These are phyloP conservation scores for Metschnikowia sp. DNA, from an alignment of 805 yeast species.

Conservation along the genomic window DNA sequence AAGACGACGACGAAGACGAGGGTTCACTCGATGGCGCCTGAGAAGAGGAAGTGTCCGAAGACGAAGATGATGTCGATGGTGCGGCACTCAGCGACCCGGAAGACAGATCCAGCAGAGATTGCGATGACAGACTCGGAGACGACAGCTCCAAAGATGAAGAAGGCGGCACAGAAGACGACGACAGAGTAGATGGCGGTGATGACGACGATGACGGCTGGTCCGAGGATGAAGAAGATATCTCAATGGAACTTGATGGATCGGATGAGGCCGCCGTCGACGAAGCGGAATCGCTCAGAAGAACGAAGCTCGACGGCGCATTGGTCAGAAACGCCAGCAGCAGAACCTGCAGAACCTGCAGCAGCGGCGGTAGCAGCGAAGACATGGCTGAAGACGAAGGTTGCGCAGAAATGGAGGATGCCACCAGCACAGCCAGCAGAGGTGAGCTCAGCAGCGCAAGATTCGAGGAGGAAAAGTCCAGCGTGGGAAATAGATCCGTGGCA, in stretches of 20 bases:
- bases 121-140: neutral
- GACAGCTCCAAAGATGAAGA: conserved; percentile 16
- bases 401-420: neutral
- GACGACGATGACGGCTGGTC: conserved; percentile 1
- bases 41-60: neutral
- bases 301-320: neutral
- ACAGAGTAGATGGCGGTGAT: conserved; percentile 7
- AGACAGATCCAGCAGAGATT: neutral
- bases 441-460: neutral
- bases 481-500: neutral
- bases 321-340: conserved; percentile 23
- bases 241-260: neutral
- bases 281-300: neutral
- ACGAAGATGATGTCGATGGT: neutral
- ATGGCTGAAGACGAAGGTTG: neutral
- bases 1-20: conserved; percentile 2
- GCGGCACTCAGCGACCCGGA: neutral
- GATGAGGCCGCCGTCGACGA: conserved; percentile 8
- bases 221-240: neutral
- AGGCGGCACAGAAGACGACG: conserved; percentile 20
- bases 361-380: neutral
- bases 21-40: neutral
- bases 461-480: neutral
- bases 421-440: neutral
- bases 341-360: no score